phyloP scores from a whole-genome alignment of 768 basidiomycete species.

The Hebeloma cylindrosporum region DNA sequence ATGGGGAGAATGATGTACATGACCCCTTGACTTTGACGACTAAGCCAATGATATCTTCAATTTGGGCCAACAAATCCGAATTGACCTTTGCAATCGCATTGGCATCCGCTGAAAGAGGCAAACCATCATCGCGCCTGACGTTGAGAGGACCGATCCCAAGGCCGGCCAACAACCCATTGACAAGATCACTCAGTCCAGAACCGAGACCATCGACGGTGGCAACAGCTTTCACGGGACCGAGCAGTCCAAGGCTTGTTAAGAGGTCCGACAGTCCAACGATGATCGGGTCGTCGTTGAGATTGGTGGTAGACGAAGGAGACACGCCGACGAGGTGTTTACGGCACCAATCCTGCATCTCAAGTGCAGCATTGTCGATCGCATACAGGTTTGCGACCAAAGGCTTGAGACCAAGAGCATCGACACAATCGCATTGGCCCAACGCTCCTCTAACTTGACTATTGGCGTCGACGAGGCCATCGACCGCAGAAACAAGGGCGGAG shows the following conservation, averaged over 20 bases:
- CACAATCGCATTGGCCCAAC: slow-evolving; percentile 8
- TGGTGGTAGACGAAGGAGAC: neutral
- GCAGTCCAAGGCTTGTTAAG: slow-evolving; percentile 13
- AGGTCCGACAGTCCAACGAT: slow-evolving; percentile 18
- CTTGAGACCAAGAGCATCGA: slow-evolving; percentile 18
- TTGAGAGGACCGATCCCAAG: slow-evolving; percentile 15
- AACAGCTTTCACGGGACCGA: slow-evolving; percentile 12
- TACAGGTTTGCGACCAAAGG: slow-evolving; percentile 12
- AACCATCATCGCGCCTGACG: slow-evolving; percentile 12
- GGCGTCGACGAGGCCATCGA: slow-evolving; percentile 16
- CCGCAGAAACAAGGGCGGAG: slow-evolving; percentile 15
- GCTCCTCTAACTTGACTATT: neutral
- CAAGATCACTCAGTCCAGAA: slow-evolving; percentile 3
- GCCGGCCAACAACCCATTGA: slow-evolving; percentile 14
- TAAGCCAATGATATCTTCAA: slow-evolving; percentile 21
- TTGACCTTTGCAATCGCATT: slow-evolving; percentile 11
- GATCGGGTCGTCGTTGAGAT: slow-evolving; percentile 5
- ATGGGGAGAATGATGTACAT: neutral
- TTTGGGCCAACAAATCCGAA: slow-evolving; percentile 15
- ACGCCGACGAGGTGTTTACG: slow-evolving; percentile 2
- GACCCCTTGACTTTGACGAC: slow-evolving; percentile 18
- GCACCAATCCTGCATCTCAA: slow-evolving; percentile 15
- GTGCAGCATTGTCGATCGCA: slow-evolving; percentile 7
- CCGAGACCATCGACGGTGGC: slow-evolving; percentile 15
- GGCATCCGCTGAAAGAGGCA: slow-evolving; percentile 1